Percentiles rank a stretch among this genome's conserved stretches.
Conservation (phyloP, 2,329 filamentous ascomycete species). For the Alternaria ethzedia region DNA sequence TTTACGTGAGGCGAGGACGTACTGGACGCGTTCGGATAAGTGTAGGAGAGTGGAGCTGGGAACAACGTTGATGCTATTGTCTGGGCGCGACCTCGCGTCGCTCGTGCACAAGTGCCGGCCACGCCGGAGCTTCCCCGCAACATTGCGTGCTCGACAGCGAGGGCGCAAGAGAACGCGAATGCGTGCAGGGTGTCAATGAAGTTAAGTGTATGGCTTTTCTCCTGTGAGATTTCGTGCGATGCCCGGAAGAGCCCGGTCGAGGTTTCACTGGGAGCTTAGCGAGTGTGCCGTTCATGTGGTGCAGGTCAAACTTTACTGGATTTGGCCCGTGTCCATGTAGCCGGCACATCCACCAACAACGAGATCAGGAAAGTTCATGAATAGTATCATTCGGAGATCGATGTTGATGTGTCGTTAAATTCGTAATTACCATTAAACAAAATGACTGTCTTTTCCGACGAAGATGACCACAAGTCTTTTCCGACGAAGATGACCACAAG, state of each 20-base stretch:
- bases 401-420: not conserved
- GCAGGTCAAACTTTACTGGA: not conserved
- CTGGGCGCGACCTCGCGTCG: not conserved
- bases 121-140: not conserved
- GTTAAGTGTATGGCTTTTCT: not conserved
- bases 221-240: not conserved
- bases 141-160: not conserved
- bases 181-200: not conserved
- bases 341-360: not conserved
- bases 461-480: not conserved
- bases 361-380: not conserved
- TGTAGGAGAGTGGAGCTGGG: slow-evolving; percentile 14
- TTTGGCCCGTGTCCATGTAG: not conserved
- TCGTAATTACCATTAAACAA: slow-evolving; percentile 9
- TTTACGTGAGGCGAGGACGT: slow-evolving; percentile 26
- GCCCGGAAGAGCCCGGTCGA: not conserved
- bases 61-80: slow-evolving; percentile 10
- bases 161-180: not conserved
- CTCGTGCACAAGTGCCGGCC: not conserved
- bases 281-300: slow-evolving; percentile 1
- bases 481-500: not conserved
- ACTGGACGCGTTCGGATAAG: slow-evolving; percentile 14
- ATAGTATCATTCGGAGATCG: not conserved
- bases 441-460: not conserved
- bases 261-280: not conserved